Evolutionary conservation across 164 flowering plant species (phyloP).

Genomic region (Umbilicus rupestris): DNA sequence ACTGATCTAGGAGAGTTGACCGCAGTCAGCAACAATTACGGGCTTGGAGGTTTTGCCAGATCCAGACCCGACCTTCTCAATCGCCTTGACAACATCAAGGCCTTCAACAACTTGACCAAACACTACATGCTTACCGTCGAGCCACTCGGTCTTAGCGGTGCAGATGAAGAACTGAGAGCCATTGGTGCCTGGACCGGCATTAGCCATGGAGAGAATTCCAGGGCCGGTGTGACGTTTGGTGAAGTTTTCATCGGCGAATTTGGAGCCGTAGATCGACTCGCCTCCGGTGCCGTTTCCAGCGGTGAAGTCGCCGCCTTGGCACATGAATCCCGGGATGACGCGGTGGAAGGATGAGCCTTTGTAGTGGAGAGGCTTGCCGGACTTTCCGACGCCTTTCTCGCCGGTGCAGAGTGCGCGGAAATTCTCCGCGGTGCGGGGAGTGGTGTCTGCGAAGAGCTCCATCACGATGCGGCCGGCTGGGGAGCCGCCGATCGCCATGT

Average conservation of each 20-base stretch:
- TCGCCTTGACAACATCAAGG: slow-evolving; percentile 34
- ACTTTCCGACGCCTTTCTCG: slow-evolving; percentile 53
- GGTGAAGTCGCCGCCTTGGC: slow-evolving; percentile 79
- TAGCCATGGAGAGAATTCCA: slow-evolving; percentile 46
- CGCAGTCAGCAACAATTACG: slow-evolving; percentile 44
- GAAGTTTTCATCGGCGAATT: slow-evolving; percentile 65
- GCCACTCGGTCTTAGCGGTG: slow-evolving; percentile 44
- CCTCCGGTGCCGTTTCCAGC: slow-evolving; percentile 76
- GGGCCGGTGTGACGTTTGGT: slow-evolving; percentile 62
- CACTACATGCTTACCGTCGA: slow-evolving; percentile 60
- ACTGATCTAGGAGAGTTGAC: slow-evolving; percentile 26
- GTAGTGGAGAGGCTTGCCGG: slow-evolving; percentile 68
- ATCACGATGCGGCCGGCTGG: slow-evolving; percentile 65
- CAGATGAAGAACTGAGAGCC: slow-evolving; percentile 62
- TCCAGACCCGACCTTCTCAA: slow-evolving; percentile 41
- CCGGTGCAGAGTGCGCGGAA: slow-evolving; percentile 87
- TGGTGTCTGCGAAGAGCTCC: slow-evolving; percentile 60
- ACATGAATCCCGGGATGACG: slow-evolving; percentile 66
- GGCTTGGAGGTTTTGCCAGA: slow-evolving; percentile 29
- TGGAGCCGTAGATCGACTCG: slow-evolving; percentile 60
- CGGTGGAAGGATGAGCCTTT: slow-evolving; percentile 68
- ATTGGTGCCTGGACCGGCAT: slow-evolving; percentile 46
- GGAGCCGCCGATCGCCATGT: slow-evolving; percentile 45
- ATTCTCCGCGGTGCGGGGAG: slow-evolving; percentile 64
- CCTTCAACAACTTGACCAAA: slow-evolving; percentile 55